These are phyloP conservation scores for Ustilago lituana DNA, from an alignment of 1,284 basidiomycete genomes.

Conservation along the genomic window DNA sequence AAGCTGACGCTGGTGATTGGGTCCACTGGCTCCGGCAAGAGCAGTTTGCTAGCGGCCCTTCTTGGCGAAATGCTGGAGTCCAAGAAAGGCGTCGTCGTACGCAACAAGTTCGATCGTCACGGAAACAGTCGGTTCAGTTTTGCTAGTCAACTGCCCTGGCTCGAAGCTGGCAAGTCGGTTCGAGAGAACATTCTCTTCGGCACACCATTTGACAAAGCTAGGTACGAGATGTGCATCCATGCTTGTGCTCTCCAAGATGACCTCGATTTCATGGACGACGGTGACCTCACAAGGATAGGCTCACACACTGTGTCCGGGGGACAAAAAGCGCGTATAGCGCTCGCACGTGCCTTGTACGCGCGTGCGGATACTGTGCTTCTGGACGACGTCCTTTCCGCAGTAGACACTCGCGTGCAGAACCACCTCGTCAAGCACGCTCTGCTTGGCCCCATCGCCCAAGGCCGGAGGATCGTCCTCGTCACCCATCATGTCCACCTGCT, in stretches of 20 bases:
- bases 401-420: constrained; percentile 75
- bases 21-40: constrained; percentile 60
- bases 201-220: constrained; percentile 36
- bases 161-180: constrained; percentile 49
- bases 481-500: constrained; percentile 72
- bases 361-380: constrained; percentile 56
- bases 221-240: constrained; percentile 52
- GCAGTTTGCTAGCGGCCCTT: constrained; percentile 54
- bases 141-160: constrained; percentile 46
- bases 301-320: constrained; percentile 61
- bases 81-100: constrained; percentile 25
- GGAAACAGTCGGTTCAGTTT: constrained; percentile 53
- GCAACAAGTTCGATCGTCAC: constrained; percentile 46
- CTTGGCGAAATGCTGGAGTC: constrained; percentile 57
- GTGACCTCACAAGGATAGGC: constrained; percentile 60
- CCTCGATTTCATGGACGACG: constrained; percentile 55
- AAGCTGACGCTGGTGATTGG: constrained; percentile 56
- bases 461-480: constrained; percentile 77
- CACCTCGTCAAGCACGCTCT: constrained; percentile 62
- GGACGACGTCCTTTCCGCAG: constrained; percentile 67
- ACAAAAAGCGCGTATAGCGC: constrained; percentile 58
- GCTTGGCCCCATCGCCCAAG: constrained; percentile 63
- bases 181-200: constrained; percentile 60
- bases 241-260: constrained; percentile 62
- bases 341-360: constrained; percentile 62